Base-by-base conservation (phyloP, 2,329 filamentous ascomycete genomes). In the Phaeosphaeriaceae sp. region DNA sequence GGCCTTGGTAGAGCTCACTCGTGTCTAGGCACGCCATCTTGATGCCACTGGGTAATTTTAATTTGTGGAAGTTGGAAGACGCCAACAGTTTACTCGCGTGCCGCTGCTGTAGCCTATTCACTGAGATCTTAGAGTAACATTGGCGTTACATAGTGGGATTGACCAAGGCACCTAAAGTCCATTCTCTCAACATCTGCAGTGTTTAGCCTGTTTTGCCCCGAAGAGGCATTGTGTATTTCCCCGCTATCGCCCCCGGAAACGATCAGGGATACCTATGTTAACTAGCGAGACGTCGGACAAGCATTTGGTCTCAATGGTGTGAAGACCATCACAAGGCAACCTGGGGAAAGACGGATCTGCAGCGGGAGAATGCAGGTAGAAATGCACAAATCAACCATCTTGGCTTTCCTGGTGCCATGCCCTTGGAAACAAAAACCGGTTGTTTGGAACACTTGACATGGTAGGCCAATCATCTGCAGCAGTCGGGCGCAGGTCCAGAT, bases 191-290 rank as follows among this genome's bases (percentile, higher is more conserved):
- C 11, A 26, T 8, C 23, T 26, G 23, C 5, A 26, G 20, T 40
- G 20, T 46, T 53, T 50, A 53, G 38, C 46, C 50, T 43, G 38
- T 49, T n/a, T 40, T 46, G 17, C 38, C 42, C 42, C 46, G 41
- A 40, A 46, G 42, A 42, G 46, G 29, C 20, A 49, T 34, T 29
- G 34, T 28, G 23, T 16, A 30, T 37, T 37, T 34, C 37, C n/a
- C 38, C 46, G 46, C 37, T 36, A 34, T 37, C 33, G 15, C 18
- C 16, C 17, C 26, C 13, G 20, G 23, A 11, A 26, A 26, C 6
- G 11, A 26, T 11, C 13, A 20, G 26, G 23, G 21, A 34, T 36
- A 33, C 20, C 29, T 11, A 32, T 6, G 13, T 15, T 12, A 29
- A 34, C 33, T 30, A 37, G 18, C 37, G 42, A 16, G 20, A 12